These are phyloP conservation scores for Friedmanniomyces endolithicus DNA, from an alignment of 495 filamentous ascomycete genomes.

Conservation along the genomic window DNA sequence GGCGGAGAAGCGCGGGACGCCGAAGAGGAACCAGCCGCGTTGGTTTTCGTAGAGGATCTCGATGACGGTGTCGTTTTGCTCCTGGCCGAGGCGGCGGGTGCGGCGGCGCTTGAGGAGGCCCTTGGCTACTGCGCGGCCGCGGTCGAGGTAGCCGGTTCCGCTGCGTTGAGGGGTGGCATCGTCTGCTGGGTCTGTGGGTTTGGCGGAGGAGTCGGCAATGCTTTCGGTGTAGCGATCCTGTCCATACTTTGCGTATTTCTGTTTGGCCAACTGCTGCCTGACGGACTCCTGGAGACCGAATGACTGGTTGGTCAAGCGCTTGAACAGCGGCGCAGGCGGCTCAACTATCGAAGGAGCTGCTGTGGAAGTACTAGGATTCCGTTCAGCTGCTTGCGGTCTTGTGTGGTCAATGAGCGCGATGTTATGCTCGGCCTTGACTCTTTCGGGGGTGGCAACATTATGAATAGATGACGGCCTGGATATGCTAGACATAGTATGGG, in stretches of 20 bases:
- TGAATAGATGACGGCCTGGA: slow-evolving; percentile 6
- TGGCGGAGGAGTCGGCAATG: not conserved
- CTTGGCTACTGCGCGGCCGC: slow-evolving; percentile 17
- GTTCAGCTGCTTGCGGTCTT: slow-evolving; percentile 18
- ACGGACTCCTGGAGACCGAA: slow-evolving; percentile 11
- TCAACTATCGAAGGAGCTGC: not conserved
- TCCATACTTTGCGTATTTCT: slow-evolving; percentile 55
- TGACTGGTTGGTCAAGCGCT: slow-evolving; percentile 14
- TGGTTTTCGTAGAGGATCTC: slow-evolving; percentile 90
- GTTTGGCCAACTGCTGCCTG: slow-evolving; percentile 37
- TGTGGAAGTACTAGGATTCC: slow-evolving; percentile 8
- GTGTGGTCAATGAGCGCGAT: slow-evolving; percentile 46
- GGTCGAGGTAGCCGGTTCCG: slow-evolving; percentile 15
- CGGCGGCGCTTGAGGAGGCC: slow-evolving; percentile 12
- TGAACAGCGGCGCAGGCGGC: slow-evolving; percentile 1
- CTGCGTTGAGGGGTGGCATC: not conserved
- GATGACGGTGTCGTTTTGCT: slow-evolving; percentile 38
- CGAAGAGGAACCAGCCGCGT: slow-evolving; percentile 59
- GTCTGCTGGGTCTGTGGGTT: not conserved
- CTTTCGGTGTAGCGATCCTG: slow-evolving; percentile 35
- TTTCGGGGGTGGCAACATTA: slow-evolving; percentile 5
- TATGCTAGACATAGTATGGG: slow-evolving; percentile 3
- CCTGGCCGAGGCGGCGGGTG: not conserved
- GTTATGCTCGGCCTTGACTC: slow-evolving; percentile 46
- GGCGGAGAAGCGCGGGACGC: slow-evolving; percentile 74